phyloP scores from a whole-genome alignment of 1,139 yeast species.

The Taphrina wiesneri region DNA sequence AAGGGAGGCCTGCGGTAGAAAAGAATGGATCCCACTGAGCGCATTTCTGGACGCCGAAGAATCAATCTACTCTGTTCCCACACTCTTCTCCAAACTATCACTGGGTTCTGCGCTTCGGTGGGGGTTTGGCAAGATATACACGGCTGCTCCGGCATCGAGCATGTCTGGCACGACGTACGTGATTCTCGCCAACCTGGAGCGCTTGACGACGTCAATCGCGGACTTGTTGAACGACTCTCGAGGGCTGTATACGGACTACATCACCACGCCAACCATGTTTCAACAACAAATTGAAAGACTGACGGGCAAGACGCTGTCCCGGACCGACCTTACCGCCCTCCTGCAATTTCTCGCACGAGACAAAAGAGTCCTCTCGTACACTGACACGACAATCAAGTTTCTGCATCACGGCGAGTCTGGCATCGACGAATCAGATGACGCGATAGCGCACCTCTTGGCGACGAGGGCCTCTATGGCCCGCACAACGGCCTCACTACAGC shows the following conservation, averaged over 20 bases:
- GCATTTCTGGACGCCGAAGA: neutral
- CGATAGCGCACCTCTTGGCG: slow-evolving; percentile 10
- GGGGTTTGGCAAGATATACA: slow-evolving; percentile 7
- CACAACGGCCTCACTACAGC: neutral
- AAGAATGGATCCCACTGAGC: slow-evolving; percentile 8
- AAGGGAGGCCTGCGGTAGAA: slow-evolving; percentile 1
- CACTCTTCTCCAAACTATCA: neutral
- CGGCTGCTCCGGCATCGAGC: slow-evolving; percentile 1
- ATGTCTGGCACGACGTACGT: slow-evolving; percentile 12
- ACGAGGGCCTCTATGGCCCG: neutral
- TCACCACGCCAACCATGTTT: slow-evolving; percentile 11
- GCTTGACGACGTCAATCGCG: neutral
- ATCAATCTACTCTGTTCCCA: slow-evolving; percentile 8
- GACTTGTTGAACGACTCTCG: neutral
- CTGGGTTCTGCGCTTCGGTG: slow-evolving; percentile 13
- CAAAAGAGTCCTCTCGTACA: neutral
- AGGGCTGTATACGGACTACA: neutral
- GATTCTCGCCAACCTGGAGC: slow-evolving; percentile 10
- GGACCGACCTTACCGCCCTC: neutral
- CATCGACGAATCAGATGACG: slow-evolving; percentile 22
- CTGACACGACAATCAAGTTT: slow-evolving; percentile 7
- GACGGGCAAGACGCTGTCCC: neutral
- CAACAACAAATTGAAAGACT: neutral
- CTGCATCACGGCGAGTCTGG: neutral
- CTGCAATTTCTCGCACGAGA: slow-evolving; percentile 7